Evolutionary conservation across 768 basidiomycete species (phyloP), one percentile per base, ranked within the genome.

Genomic region (Lentinula edodes): DNA sequence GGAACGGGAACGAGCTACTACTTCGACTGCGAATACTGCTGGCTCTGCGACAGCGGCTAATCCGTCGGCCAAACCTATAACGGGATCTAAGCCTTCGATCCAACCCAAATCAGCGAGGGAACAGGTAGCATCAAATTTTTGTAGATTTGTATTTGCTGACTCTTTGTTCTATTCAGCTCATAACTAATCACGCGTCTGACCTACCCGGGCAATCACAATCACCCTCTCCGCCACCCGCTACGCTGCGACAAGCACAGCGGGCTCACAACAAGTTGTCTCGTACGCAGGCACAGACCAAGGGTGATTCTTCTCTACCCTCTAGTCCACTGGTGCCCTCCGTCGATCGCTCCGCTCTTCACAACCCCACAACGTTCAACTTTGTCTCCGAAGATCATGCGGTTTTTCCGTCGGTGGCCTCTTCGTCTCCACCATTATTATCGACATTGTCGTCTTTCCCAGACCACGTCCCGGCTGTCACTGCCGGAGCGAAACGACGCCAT

Each of bases 401-500:
- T 7, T 57, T 64, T 38, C 48, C 68, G 6, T 39, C 72, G 43
- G 64, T 66, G 5, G 61, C 66, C 7, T 61, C 66, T 52, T 20
- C 62, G 12, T 69, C 52, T 60, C 70, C 52, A 68, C 68, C 41
- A 16, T 60, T 70, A 39, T 53, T 67, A 7, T 62, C 70, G 18
- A 68, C 74, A 34, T 74, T 77, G 56, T 56, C 55, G 4, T 20
- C 55, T 20, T 41, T 42, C 20, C 23, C 55, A 10, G 55, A 56
- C 10, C 39, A 56, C 16, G 23, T 56, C 10, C 66, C 76, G 12
- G 76, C 78, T 12, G 73, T 85, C 42, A 72, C 81, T 4, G 78
- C 83, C 0, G 89, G 88, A 36, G 78, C 83, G 1, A 92, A 92
- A 72, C 84, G 91, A 7, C 82, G 90, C 38, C 88, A 92, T 66